Conservation (phyloP, 177 flowering plant genomes). For the Vitis hybrid region DNA sequence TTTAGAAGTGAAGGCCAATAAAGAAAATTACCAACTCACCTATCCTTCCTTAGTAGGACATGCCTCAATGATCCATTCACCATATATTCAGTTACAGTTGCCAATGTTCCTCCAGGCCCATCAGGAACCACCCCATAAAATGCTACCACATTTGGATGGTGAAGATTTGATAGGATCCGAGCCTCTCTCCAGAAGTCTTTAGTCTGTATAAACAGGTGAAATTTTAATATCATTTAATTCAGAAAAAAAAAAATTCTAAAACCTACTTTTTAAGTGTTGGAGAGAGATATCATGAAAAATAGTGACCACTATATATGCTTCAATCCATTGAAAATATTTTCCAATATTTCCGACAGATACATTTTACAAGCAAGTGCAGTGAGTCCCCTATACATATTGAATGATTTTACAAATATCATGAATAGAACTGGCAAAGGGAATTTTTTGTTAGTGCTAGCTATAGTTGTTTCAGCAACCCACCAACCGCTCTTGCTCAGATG, state of each 20-base stretch:
- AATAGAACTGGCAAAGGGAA: not conserved
- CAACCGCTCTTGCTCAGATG: constrained; percentile 62
- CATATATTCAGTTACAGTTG: constrained; percentile 90
- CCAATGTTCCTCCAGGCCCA: constrained; percentile 81
- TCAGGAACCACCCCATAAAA: constrained; percentile 94
- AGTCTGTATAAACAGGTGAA: constrained; percentile 34
- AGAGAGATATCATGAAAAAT: not conserved
- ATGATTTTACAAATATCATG: not conserved
- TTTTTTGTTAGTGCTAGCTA: too few species aligned
- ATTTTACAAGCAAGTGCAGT: not conserved
- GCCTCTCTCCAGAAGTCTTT: constrained; percentile 98
- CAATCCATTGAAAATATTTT: not conserved
- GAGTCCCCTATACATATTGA: not conserved
- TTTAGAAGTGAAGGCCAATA: not conserved
- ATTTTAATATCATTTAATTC: not conserved
- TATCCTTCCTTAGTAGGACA: constrained; percentile 60
- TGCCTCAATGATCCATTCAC: constrained; percentile 80
- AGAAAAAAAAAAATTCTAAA: not conserved
- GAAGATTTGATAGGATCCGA: constrained; percentile 79
- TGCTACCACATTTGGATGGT: constrained; percentile 96
- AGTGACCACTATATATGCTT: not conserved
- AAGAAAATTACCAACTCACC: constrained; percentile 32
- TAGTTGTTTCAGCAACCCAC: constrained; percentile 23
- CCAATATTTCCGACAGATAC: not conserved
- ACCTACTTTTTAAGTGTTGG: not conserved